Conservation (phyloP, 2,329 filamentous ascomycete species). For the Microdochium paspali region DNA sequence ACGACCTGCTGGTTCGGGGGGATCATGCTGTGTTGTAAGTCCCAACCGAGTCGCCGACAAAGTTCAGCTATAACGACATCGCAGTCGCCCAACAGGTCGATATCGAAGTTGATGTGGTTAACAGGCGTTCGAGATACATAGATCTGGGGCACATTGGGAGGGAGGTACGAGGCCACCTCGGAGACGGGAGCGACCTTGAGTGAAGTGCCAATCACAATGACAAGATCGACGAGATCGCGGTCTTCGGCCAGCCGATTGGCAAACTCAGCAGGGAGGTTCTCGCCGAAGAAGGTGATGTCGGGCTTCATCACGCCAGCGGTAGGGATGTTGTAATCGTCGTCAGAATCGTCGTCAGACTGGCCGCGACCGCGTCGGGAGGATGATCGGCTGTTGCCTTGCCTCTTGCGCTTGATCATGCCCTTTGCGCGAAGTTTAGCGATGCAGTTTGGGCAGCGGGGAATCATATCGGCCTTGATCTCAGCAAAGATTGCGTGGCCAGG, state of each 20-base stretch:
- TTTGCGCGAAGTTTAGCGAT: slow-evolving; percentile 40
- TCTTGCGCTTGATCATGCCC: slow-evolving; percentile 44
- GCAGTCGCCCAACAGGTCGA: slow-evolving; percentile 92
- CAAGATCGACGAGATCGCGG: slow-evolving; percentile 70
- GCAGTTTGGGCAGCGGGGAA: slow-evolving; percentile 73
- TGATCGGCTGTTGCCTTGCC: slow-evolving; percentile 30
- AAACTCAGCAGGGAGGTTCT: slow-evolving; percentile 78
- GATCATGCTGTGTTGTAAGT: slow-evolving; percentile 74
- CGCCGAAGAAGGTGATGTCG: slow-evolving; percentile 97
- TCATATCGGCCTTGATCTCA: slow-evolving; percentile 64
- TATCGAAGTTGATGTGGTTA: slow-evolving; percentile 86
- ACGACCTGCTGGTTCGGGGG: slow-evolving; percentile 54
- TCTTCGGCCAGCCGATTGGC: slow-evolving; percentile 75
- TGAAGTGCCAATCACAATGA: slow-evolving; percentile 92
- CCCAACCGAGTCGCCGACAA: slow-evolving; percentile 73
- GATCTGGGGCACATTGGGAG: slow-evolving; percentile 75
- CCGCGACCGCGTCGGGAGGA: slow-evolving; percentile 25
- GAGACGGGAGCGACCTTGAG: slow-evolving; percentile 93
- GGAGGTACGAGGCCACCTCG: slow-evolving; percentile 76
- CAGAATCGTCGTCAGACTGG: slow-evolving; percentile 36
- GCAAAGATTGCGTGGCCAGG: slow-evolving; percentile 69
- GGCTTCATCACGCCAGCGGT: slow-evolving; percentile 83
- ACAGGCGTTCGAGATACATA: slow-evolving; percentile 83
- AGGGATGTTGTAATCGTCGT: slow-evolving; percentile 54
- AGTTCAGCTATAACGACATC: slow-evolving; percentile 85